A percentile compares a stretch with the other conserved stretches of the same genome.
phyloP scores from a whole-genome alignment of 169 alveolate genomes.

The Plasmodium malariae region DNA sequence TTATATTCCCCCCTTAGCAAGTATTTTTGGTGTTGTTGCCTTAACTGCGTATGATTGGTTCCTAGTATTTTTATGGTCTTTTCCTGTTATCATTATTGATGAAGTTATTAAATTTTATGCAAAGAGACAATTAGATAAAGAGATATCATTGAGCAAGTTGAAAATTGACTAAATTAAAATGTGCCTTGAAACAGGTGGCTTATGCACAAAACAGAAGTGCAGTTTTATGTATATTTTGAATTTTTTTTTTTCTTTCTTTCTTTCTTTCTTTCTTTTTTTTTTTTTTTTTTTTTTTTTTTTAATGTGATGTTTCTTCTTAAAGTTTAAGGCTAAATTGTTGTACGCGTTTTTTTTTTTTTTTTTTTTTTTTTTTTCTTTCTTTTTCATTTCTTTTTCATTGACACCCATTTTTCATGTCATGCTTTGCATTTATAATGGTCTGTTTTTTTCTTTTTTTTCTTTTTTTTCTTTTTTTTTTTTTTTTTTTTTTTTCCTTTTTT shows the following conservation, averaged over 20 bases:
- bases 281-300: not conserved
- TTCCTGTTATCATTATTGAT: constrained; percentile 98
- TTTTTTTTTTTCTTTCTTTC: not conserved
- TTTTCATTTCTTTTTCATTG: not conserved
- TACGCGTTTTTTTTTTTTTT: not conserved
- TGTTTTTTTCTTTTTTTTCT: not conserved
- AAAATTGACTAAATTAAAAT: constrained; percentile 4
- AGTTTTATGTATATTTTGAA: not conserved
- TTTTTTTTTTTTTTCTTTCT: not conserved
- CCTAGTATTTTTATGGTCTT: constrained; percentile 94
- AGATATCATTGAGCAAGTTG: not conserved
- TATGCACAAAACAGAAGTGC: not conserved
- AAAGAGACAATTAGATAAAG: constrained; percentile 77
- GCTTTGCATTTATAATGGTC: not conserved
- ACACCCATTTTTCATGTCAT: too few relatives aligned
- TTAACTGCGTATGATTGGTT: constrained; percentile 95
- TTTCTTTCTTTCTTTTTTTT: not conserved
- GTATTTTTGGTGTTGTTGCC: constrained; percentile 94
- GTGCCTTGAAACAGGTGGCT: too few relatives aligned
- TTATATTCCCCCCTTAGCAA: constrained; percentile 95
- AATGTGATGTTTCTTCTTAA: constrained; percentile 22
- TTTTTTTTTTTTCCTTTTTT: not conserved
- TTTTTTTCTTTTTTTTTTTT: too few relatives aligned
- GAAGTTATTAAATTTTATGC: constrained; percentile 96
- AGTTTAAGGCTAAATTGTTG: not conserved